phyloP scores from a whole-genome alignment of 1,284 basidiomycete genomes.

The Xanthoconium separans region DNA sequence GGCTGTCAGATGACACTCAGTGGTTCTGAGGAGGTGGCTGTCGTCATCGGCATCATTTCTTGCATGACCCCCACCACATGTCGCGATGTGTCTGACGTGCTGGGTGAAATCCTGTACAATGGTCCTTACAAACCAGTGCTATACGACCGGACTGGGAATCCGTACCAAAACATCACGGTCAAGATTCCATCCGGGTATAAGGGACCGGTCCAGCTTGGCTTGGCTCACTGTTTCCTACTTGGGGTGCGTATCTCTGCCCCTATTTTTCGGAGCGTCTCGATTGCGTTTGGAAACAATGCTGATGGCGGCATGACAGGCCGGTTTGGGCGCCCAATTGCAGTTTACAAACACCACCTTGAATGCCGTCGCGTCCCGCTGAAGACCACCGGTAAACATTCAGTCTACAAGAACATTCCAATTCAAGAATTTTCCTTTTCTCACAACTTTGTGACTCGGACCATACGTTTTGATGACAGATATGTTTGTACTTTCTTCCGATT shows the following conservation, averaged over 20 bases:
- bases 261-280: background rate
- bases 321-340: slow-evolving; percentile 1
- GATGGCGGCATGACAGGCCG: slow-evolving; percentile 2
- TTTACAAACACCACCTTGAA: background rate
- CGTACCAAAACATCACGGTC: slow-evolving; percentile 54
- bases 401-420: background rate
- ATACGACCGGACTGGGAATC: slow-evolving; percentile 25
- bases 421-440: background rate
- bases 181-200: slow-evolving; percentile 37
- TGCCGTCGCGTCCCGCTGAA: background rate
- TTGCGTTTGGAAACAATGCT: background rate
- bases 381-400: background rate
- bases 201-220: slow-evolving; percentile 42
- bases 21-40: slow-evolving; percentile 41
- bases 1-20: slow-evolving; percentile 1
- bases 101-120: slow-evolving; percentile 47
- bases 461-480: background rate
- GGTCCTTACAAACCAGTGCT: slow-evolving; percentile 43
- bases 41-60: slow-evolving; percentile 42
- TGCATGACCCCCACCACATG: slow-evolving; percentile 27
- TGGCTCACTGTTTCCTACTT: slow-evolving; percentile 25
- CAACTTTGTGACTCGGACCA: background rate
- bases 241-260: slow-evolving; percentile 3
- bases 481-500: too few species aligned
- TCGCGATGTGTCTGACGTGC: slow-evolving; percentile 27